Evolutionary conservation across 2,329 filamentous ascomycete species (phyloP).

Genomic region (Westerdykella aurantiaca): DNA sequence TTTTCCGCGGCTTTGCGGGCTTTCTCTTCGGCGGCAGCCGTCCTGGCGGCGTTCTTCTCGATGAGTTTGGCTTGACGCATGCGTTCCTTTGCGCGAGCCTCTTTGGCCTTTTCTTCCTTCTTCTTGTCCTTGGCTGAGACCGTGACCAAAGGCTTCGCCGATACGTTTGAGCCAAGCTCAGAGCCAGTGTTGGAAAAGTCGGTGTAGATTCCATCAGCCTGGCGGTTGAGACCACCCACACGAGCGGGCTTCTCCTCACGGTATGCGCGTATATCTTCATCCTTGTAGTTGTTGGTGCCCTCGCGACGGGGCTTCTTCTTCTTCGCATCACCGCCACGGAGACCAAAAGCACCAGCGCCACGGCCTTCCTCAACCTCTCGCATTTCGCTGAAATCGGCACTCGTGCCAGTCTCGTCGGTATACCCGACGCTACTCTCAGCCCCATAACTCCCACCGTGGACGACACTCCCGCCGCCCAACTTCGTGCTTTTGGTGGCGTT

Average conservation of each 20-base stretch:
- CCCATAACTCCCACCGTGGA: conserved; percentile 57
- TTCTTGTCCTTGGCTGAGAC: conserved; percentile 37
- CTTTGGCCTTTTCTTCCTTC: conserved; percentile 35
- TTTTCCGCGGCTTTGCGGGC: conserved; percentile 39
- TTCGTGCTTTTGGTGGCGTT: conserved; percentile 77
- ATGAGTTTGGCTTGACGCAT: conserved; percentile 41
- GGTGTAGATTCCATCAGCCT: conserved; percentile 72
- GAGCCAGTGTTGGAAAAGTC: conserved; percentile 67
- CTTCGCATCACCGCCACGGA: conserved; percentile 42
- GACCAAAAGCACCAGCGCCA: conserved; percentile 37
- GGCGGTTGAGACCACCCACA: conserved; percentile 82
- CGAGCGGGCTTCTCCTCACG: conserved; percentile 79
- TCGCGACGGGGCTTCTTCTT: conserved; percentile 48
- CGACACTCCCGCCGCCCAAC: conserved; percentile 76
- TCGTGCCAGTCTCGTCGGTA: conserved; percentile 43
- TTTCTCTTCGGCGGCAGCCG: conserved; percentile 37
- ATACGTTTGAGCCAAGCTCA: conserved; percentile 49
- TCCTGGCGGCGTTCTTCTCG: conserved; percentile 34
- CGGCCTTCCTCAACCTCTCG: conserved; percentile 39
- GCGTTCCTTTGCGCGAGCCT: conserved; percentile 46
- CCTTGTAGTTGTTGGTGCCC: conserved; percentile 48
- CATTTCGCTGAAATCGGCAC: conserved; percentile 39
- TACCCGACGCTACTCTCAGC: conserved; percentile 37
- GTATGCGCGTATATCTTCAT: conserved; percentile 69
- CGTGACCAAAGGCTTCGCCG: conserved; percentile 40